Conservation (phyloP, 306 rosid species). For the Trifolium fragiferum region DNA sequence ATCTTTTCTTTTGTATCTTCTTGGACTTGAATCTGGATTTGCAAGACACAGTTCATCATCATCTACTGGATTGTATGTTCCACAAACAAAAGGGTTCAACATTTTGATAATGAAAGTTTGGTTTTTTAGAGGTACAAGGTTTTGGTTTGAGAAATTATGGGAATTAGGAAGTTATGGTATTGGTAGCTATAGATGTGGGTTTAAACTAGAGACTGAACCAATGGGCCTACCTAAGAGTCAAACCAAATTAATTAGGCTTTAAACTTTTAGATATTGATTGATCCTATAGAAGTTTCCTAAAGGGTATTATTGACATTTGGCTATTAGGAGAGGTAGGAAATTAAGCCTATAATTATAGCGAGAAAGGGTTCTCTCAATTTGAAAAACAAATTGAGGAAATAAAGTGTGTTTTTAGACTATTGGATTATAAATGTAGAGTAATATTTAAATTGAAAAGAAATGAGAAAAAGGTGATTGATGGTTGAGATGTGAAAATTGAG, state of each 20-base stretch:
- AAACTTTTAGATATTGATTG: slow-evolving; percentile 37
- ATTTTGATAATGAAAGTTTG: slow-evolving; percentile 34
- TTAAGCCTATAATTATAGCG: background rate
- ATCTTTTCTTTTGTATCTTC: slow-evolving; percentile 48
- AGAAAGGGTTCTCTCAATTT: too few species aligned
- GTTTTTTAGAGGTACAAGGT: background rate
- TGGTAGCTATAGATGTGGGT: slow-evolving; percentile 13
- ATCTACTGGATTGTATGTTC: slow-evolving; percentile 44
- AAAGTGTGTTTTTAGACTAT: too few species aligned
- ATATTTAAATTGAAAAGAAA: too few species aligned
- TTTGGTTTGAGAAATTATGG: slow-evolving; percentile 10
- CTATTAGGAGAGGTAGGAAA: slow-evolving; percentile 40
- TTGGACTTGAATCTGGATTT: slow-evolving; percentile 53
- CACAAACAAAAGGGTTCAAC: slow-evolving; percentile 65
- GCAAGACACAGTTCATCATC: slow-evolving; percentile 43
- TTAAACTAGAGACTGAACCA: slow-evolving; percentile 17
- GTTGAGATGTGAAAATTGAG: too few species aligned
- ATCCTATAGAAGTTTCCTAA: slow-evolving; percentile 58
- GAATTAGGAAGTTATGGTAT: slow-evolving; percentile 11
- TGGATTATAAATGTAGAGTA: too few species aligned
- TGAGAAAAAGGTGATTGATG: too few species aligned
- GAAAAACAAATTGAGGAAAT: too few species aligned
- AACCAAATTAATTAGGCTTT: slow-evolving; percentile 16
- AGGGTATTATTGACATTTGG: slow-evolving; percentile 42
- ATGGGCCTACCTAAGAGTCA: slow-evolving; percentile 43